Evolutionary conservation across 768 basidiomycete genomes (phyloP).

Genomic region (Mycena metata): DNA sequence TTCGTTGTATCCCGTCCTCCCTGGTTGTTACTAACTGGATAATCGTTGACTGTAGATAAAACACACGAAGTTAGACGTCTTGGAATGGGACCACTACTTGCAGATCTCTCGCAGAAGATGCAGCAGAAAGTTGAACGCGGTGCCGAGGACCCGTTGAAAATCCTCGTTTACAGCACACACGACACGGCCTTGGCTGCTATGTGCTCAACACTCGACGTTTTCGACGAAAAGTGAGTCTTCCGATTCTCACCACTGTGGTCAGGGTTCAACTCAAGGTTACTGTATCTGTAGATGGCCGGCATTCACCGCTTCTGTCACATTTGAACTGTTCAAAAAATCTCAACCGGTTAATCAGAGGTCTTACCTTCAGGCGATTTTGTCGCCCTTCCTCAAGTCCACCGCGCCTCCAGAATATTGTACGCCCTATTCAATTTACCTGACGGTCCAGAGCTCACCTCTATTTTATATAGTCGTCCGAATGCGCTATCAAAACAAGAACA

Average conservation of each 20-base stretch:
- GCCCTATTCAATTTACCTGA: conserved; percentile 27
- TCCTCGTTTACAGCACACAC: conserved; percentile 80
- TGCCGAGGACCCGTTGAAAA: conserved; percentile 64
- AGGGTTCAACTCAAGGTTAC: no score
- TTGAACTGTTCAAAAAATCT: conserved; percentile 74
- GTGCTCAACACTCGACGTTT: conserved; percentile 76
- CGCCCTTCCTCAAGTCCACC: conserved; percentile 50
- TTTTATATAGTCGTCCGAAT: conserved; percentile 70
- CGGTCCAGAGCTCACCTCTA: background rate
- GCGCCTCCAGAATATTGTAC: conserved; percentile 59
- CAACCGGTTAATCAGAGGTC: conserved; percentile 33
- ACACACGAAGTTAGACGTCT: conserved; percentile 81
- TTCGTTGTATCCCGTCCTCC: conserved; percentile 22
- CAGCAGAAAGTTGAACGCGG: conserved; percentile 64
- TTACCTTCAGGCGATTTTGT: conserved; percentile 58
- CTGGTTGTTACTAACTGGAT: conserved; percentile 14
- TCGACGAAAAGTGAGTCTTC: conserved; percentile 72
- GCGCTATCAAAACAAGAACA: conserved; percentile 79
- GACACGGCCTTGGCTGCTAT: conserved; percentile 79
- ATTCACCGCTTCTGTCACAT: conserved; percentile 80
- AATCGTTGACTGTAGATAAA: conserved; percentile 61
- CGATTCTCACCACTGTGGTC: no score
- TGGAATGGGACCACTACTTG: conserved; percentile 82
- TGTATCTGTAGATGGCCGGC: conserved; percentile 72
- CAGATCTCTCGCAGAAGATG: conserved; percentile 75